Percentiles rank a stretch among this genome's conserved stretches.
phyloP scores from a whole-genome alignment of 2,329 filamentous ascomycete species.

The Colletotrichum tropicale region DNA sequence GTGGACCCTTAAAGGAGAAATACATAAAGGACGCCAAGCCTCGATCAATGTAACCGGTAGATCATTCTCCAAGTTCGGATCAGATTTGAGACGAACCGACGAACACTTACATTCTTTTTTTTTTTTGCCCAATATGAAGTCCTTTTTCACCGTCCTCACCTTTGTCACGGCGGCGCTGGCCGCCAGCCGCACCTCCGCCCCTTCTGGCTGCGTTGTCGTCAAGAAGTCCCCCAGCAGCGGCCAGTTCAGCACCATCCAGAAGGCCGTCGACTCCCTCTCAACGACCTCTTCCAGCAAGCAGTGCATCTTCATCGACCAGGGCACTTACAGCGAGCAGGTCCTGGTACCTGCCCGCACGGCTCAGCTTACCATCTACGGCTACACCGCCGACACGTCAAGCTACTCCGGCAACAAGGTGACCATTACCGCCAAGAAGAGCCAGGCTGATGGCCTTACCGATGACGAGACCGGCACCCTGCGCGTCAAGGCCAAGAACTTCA shows the following conservation, averaged over 20 bases:
- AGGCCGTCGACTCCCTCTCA: slow-evolving; percentile 63
- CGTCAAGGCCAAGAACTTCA: slow-evolving; percentile 53
- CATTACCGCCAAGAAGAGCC: slow-evolving; percentile 58
- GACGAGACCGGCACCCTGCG: slow-evolving; percentile 58
- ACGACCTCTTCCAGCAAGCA: slow-evolving; percentile 52
- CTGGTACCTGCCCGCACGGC: slow-evolving; percentile 53
- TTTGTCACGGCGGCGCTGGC: slow-evolving; percentile 17
- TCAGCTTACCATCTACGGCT: slow-evolving; percentile 60
- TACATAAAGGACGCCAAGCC: slow-evolving; percentile 4
- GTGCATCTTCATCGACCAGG: slow-evolving; percentile 70
- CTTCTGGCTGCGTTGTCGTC: slow-evolving; percentile 33
- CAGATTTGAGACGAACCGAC: neutral
- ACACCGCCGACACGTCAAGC: slow-evolving; percentile 54
- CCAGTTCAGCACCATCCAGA: slow-evolving; percentile 39
- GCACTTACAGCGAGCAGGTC: slow-evolving; percentile 66
- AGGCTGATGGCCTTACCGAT: slow-evolving; percentile 52
- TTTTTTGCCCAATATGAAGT: slow-evolving; percentile 2
- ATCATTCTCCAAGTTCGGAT: neutral
- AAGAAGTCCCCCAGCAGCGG: slow-evolving; percentile 25
- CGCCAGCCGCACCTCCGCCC: slow-evolving; percentile 31
- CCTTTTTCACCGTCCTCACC: neutral
- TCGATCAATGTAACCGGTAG: neutral
- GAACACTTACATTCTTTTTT: neutral
- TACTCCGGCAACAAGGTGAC: slow-evolving; percentile 65
- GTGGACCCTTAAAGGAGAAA: neutral